Evolutionary conservation across 2,329 filamentous ascomycete genomes (phyloP).

Genomic region (Sporothrix inflata): DNA sequence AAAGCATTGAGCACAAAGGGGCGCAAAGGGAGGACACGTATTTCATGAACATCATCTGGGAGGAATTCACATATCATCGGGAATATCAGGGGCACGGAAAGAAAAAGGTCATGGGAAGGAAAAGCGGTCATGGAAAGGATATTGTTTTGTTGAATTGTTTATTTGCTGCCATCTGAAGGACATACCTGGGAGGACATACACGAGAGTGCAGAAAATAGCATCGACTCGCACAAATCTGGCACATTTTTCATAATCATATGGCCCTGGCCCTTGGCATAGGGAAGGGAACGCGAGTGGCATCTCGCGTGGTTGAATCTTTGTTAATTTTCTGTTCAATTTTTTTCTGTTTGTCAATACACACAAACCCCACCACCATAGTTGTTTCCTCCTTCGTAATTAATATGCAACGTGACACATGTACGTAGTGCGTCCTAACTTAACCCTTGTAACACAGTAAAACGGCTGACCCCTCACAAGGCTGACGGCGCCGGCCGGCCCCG

Average conservation of each 20-base stretch:
- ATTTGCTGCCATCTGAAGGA: too few species aligned
- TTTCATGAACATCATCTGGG: background rate
- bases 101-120: too few species aligned
- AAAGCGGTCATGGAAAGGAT: too few species aligned
- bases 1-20: background rate
- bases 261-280: too few species aligned
- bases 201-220: too few species aligned
- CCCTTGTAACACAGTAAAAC: too few species aligned
- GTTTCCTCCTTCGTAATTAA: background rate
- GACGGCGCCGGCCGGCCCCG: background rate
- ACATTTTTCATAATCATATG: too few species aligned
- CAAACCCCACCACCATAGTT: background rate
- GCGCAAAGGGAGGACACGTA: background rate
- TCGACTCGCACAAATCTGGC: too few species aligned
- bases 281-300: background rate
- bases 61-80: background rate
- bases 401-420: background rate
- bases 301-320: background rate
- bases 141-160: too few species aligned
- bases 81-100: background rate
- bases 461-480: background rate
- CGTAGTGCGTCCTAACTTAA: too few species aligned
- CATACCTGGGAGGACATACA: too few species aligned
- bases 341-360: background rate
- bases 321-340: background rate